A percentile compares a stretch with the other conserved stretches of the same genome.
phyloP scores from a whole-genome alignment of 768 basidiomycete genomes.

The Boletus sp. region DNA sequence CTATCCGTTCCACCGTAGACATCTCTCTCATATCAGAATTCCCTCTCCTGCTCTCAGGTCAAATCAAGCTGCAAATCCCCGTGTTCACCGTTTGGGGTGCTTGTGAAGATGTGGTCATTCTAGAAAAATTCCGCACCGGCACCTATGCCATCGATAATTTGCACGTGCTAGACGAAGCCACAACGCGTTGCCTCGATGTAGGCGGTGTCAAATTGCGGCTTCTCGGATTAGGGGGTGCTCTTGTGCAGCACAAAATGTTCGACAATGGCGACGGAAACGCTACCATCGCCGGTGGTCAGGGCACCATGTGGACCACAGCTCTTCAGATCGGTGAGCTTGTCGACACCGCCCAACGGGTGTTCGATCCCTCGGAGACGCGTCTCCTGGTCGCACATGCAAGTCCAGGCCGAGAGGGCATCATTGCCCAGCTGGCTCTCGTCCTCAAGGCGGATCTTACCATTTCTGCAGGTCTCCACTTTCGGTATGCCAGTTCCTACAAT shows the following conservation, averaged over 20 bases:
- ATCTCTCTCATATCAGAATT: constrained; percentile 90
- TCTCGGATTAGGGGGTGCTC: constrained; percentile 93
- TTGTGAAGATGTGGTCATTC: constrained; percentile 89
- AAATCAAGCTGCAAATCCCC: constrained; percentile 87
- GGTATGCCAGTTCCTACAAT: constrained; percentile 94
- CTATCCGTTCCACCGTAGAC: constrained; percentile 70
- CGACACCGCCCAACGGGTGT: constrained; percentile 93
- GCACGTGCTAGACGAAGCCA: constrained; percentile 90
- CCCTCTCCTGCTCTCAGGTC: constrained; percentile 83
- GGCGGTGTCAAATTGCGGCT: constrained; percentile 92
- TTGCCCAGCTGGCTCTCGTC: constrained; percentile 84
- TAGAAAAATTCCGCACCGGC: constrained; percentile 89
- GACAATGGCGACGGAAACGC: constrained; percentile 91
- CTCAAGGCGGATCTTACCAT: constrained; percentile 94
- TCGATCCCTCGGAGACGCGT: constrained; percentile 90
- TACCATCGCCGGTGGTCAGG: constrained; percentile 97
- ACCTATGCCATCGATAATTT: constrained; percentile 86
- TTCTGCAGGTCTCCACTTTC: constrained; percentile 95
- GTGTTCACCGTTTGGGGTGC: constrained; percentile 98
- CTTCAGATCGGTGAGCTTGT: constrained; percentile 97
- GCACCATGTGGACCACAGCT: constrained; percentile 98
- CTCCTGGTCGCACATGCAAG: constrained; percentile 90
- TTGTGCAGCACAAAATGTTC: constrained; percentile 93
- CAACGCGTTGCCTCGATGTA: constrained; percentile 86
- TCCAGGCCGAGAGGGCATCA: constrained; percentile 89